A percentile compares a stretch with the other conserved stretches of the same genome.
These are phyloP conservation scores for Penicillium dipodomyicola DNA, from an alignment of 495 filamentous ascomycete species.

Conservation along the genomic window DNA sequence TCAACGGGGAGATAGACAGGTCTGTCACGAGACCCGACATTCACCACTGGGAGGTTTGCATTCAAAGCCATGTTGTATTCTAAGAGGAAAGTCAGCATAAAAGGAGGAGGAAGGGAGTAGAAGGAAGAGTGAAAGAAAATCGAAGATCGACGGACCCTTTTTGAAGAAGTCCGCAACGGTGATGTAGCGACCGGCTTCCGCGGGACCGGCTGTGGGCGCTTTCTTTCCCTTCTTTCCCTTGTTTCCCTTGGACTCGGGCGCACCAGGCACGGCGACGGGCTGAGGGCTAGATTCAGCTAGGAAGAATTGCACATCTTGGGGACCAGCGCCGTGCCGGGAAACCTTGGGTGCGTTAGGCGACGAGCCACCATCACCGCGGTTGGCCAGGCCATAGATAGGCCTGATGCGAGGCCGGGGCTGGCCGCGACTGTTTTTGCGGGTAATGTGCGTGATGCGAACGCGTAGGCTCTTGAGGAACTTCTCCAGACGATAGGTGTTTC, in stretches of 20 bases:
- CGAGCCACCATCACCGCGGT: conserved; percentile 33
- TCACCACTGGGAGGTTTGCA: conserved; percentile 60
- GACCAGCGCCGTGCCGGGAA: conserved; percentile 34
- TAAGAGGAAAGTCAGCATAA: conserved; percentile 14
- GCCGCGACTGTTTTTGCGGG: conserved; percentile 37
- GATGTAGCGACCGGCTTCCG: conserved; percentile 42
- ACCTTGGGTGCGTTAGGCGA: conserved; percentile 36
- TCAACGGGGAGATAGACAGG: conserved; percentile 69
- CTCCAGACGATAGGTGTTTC: conserved; percentile 30
- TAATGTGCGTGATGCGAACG: conserved; percentile 40
- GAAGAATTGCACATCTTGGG: conserved; percentile 49
- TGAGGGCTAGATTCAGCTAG: conserved; percentile 25
- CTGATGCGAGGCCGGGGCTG: conserved; percentile 36
- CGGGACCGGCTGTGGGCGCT: conserved; percentile 32
- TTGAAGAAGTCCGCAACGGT: conserved; percentile 53
- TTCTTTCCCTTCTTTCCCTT: conserved; percentile 27
- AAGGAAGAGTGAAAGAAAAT: not conserved
- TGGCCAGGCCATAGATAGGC: conserved; percentile 48
- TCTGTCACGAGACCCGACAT: conserved; percentile 57
- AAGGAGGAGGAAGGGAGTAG: conserved; percentile 2
- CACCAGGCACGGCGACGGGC: conserved; percentile 1
- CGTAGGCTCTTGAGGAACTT: conserved; percentile 48
- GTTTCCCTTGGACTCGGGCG: conserved; percentile 25
- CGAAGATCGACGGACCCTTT: conserved; percentile 34
- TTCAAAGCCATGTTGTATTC: conserved; percentile 45